These are phyloP conservation scores for Phytophthora foliorum DNA, from an alignment of 352 stramenopile species.

Conservation along the genomic window DNA sequence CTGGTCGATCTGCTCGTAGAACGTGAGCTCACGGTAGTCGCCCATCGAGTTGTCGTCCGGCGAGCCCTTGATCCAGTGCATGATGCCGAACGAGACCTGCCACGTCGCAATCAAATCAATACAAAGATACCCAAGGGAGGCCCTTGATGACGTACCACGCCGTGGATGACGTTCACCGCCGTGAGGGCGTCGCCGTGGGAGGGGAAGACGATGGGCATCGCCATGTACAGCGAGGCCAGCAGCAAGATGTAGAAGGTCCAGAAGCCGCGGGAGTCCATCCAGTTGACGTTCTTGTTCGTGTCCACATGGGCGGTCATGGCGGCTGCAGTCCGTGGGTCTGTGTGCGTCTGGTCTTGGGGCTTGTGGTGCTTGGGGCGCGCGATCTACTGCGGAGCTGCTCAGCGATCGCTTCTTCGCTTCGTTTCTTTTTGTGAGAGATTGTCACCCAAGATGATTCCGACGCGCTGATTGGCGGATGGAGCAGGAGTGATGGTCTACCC, in stretches of 20 bases:
- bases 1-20: constrained; percentile 97
- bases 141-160: constrained; percentile 61
- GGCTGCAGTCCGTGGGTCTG: not conserved
- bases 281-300: constrained; percentile 93
- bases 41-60: constrained; percentile 93
- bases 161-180: constrained; percentile 88
- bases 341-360: not conserved
- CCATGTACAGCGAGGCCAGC: constrained; percentile 79
- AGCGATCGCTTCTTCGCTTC: constrained; percentile 28
- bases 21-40: constrained; percentile 95
- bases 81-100: constrained; percentile 93
- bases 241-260: constrained; percentile 91
- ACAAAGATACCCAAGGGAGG: constrained; percentile 12
- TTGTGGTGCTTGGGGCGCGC: not conserved
- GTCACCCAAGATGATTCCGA: constrained; percentile 25
- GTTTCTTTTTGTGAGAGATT: constrained; percentile 33
- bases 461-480: constrained; percentile 28
- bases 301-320: constrained; percentile 61
- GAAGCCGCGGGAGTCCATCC: constrained; percentile 91
- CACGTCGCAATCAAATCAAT: constrained; percentile 23
- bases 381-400: constrained; percentile 5
- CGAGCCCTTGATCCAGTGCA: constrained; percentile 97
- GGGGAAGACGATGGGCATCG: constrained; percentile 82
- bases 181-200: constrained; percentile 76
- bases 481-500: constrained; percentile 25